Base-by-base conservation (phyloP, 2,329 filamentous ascomycete genomes). In the Aureobasidium lini region DNA sequence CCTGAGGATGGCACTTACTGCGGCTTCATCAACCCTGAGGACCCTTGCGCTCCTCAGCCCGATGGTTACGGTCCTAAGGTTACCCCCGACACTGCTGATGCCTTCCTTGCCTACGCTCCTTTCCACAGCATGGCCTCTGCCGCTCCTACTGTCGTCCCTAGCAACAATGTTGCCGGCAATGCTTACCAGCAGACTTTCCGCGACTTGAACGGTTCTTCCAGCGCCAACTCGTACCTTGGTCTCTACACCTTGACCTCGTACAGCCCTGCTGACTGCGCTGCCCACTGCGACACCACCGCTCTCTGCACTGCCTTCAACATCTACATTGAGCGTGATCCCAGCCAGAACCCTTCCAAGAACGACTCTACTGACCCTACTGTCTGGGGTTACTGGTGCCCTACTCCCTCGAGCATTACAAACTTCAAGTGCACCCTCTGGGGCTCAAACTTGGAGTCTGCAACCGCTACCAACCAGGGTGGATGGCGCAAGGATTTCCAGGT, bases 1-100 rank as follows among this genome's bases (percentile, higher is more conserved):
- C 66, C 65, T 18, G 70, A 72, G 61, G 63, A 63, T 6, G 69
- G 70, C 16, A 72, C 69, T 13, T 71, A 67, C 66, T 71, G 71
- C 54, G 71, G 71, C 18, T 73, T 72, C 64, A 70, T 72, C 65
- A 73, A 73, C 62, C 71, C 71, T 18, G 62, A 63, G 48, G 62
- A 63, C 47, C 62, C 62, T 48, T 63, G 67, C 59, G 64, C 64
- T 10, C 60, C 65, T 46, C 66, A 70, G 57, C 66, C 66, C 6
- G 63, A 67, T 48, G 64, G 56, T 13, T 63, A 65, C 40, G 66
- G 63, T 7, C 68, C 67, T 59, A 63, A 65, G 49, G 46, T 61
- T 18, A 49, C 52, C 13, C 66, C 65, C n/a, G 66, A 68, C 59
- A 68, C 66, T 43, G 60, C 56, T 2, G 62, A 60, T 49, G 67